These are phyloP conservation scores for Trametes pubescens DNA, from an alignment of 1,284 basidiomycete genomes.

Conservation along the genomic window DNA sequence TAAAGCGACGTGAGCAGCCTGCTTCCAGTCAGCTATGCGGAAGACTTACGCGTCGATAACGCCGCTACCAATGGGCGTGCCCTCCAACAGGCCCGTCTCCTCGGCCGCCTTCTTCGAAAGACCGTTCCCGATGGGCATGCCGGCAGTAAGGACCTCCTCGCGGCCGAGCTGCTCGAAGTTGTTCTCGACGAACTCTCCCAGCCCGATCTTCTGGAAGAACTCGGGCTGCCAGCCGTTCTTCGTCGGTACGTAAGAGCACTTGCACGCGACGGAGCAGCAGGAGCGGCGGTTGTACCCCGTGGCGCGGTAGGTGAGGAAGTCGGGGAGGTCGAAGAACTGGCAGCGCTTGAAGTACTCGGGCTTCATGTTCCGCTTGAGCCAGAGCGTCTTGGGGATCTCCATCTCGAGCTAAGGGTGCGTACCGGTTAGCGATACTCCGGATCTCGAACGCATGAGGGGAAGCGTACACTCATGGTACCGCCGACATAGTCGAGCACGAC, in stretches of 20 bases:
- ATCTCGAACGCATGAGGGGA: neutral
- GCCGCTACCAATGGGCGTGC: constrained; percentile 94
- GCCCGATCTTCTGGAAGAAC: constrained; percentile 87
- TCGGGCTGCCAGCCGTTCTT: constrained; percentile 87
- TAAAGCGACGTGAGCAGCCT: constrained; percentile 42
- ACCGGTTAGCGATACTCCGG: neutral
- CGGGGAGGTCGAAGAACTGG: constrained; percentile 97
- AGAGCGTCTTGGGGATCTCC: constrained; percentile 97
- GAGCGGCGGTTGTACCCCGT: constrained; percentile 85
- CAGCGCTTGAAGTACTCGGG: constrained; percentile 78
- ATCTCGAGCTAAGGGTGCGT: constrained; percentile 80
- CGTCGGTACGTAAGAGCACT: constrained; percentile 93
- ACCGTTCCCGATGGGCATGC: constrained; percentile 89
- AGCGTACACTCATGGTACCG: constrained; percentile 92
- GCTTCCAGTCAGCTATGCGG: neutral
- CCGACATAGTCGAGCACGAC: constrained; percentile 95
- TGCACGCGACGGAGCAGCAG: constrained; percentile 95
- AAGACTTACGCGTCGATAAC: constrained; percentile 89
- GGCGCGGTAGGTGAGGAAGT: constrained; percentile 94
- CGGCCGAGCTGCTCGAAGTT: constrained; percentile 83
- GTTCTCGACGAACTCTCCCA: constrained; percentile 71
- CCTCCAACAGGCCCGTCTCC: constrained; percentile 86
- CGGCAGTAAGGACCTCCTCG: constrained; percentile 84
- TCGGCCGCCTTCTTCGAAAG: constrained; percentile 81
- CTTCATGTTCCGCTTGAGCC: constrained; percentile 93